Base-by-base conservation (phyloP, 495 filamentous ascomycete genomes). In the Talaromyces adpressus region DNA sequence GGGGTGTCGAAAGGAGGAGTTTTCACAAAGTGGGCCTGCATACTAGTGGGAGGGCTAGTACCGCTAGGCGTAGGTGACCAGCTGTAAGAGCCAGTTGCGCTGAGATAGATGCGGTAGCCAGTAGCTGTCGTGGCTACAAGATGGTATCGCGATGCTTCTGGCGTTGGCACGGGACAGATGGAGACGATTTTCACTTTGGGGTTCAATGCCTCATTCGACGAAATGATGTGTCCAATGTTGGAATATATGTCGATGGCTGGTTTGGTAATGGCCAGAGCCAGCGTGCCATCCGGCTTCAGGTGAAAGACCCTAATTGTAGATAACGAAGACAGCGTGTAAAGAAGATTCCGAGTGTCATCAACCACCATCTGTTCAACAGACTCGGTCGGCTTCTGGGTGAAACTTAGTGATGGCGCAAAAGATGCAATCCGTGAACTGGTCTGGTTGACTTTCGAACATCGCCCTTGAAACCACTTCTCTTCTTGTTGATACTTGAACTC, bases 401-500 rank as follows among this genome's bases (percentile, higher is more conserved):
- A 84, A 47, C 80, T 61, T 57, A 81, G 65, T 8, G 69, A 71
- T 32, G 91, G 91, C 7, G 88, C 76, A 61, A 94, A 85, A 25
- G 89, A 82, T 22, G 84, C 79, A 68, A 92, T 84, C 6, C 90
- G 84, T n/a, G 86, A 88, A 62, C 83, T 85, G 2, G 92, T 91
- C 69, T 96, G 95, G 71, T 93, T 93, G 49, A 95, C 81, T 70
- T 91, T 95, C 12, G 83, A 82, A 70, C 89, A 93, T 62, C 88
- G 82, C 67, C 85, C 89, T 54, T 87, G 82, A 70, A 98, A 99
- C 95, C 95, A 99, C 67, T 87, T 88, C 72, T 98, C 94, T 73
- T 98, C 91, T 72, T 95, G 89, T 73, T 97, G 92, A 75, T 99
- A 99, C 56, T 88, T 89, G 32, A 98, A 80, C 76, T 99, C 94